Conservation (phyloP, 2,329 filamentous ascomycete species). For the Botrytis medusae region DNA sequence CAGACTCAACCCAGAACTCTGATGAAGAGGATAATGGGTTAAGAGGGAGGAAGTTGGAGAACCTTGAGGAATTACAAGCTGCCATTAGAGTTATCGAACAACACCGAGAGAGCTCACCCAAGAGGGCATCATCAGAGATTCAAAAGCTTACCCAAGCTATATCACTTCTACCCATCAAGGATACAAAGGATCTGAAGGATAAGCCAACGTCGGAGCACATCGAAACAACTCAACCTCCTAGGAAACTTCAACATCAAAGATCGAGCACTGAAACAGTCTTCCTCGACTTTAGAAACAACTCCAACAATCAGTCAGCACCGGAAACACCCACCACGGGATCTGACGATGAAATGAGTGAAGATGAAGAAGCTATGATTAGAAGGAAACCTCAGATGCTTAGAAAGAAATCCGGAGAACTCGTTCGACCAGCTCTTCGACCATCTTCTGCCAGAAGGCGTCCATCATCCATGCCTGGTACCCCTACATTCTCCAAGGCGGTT, state of each 20-base stretch:
- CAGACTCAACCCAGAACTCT: constrained; percentile 77
- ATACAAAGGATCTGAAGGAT: constrained; percentile 37
- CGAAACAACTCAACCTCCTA: constrained; percentile 25
- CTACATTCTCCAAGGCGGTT: constrained; percentile 94
- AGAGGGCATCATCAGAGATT: constrained; percentile 29
- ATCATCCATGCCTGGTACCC: constrained; percentile 96
- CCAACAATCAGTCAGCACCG: constrained; percentile 41
- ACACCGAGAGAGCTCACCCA: constrained; percentile 59
- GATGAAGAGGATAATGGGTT: constrained; percentile 68
- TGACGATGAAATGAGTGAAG: constrained; percentile 54
- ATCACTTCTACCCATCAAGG: constrained; percentile 41
- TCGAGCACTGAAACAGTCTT: constrained; percentile 49
- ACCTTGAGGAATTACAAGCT: constrained; percentile 65
- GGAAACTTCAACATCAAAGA: constrained; percentile 37
- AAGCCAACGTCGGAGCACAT: constrained; percentile 27
- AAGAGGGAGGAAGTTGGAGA: constrained; percentile 34
- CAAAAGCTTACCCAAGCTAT: constrained; percentile 33
- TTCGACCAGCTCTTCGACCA: constrained; percentile 83
- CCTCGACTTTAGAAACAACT: constrained; percentile 36
- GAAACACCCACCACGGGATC: constrained; percentile 54
- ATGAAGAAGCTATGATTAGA: constrained; percentile 55
- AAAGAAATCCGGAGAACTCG: constrained; percentile 97
- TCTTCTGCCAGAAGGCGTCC: constrained; percentile 73
- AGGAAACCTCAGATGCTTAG: constrained; percentile 88
- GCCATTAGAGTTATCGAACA: constrained; percentile 79